Evolutionary conservation across 768 basidiomycete species (phyloP), one percentile per base, ranked within the genome.

Genomic region (Agrocybe chaxingu): DNA sequence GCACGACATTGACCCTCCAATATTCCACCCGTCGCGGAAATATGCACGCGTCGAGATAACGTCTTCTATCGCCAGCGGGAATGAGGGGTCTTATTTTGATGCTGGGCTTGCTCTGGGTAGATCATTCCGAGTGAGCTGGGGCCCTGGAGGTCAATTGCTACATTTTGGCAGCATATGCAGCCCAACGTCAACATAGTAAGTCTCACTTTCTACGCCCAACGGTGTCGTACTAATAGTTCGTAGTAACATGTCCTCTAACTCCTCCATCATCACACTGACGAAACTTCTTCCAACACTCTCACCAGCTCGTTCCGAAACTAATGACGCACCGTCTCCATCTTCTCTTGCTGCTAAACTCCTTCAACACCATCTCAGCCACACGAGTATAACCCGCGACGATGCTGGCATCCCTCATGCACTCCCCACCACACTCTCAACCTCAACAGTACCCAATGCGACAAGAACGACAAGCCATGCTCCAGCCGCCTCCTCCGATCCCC

Each of bases 41-140:
- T 92, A 90, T 60, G 79, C 87, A 9, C 80, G 87, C 13, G 85
- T 93, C 9, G 82, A 84, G 35, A 77, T 72, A 47, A 77, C 82
- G 1, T 79, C 82, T 8, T 92, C 92, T 8, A 71, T 80, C 11
- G 81, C 81, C 1, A 72, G 71, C 32, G 85, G 81, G 4, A 71
- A 74, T 39, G 93, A 96, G 65, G 79, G 76, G 3, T 73, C 78
- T 29, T 69, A 83, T 39, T 72, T 82, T 8, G 96, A 99, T 66
- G 89, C 91, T 11, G 95, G 93, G 0, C 72, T 98, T 33, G 79
- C 88, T 0, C 71, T 94, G 49, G 94, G 94, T 9, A 80, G 92
- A 12, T 91, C 89, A 9, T 97, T 93, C 66, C 79, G 93, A 50
- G 91, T 88, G 2, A 85, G 91, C 3, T 98, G 94, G 92, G 92